Evolutionary conservation across 805 yeast species (phyloP), one percentile per base, ranked within the genome.

Genomic region (Komagataella mondaviorum): DNA sequence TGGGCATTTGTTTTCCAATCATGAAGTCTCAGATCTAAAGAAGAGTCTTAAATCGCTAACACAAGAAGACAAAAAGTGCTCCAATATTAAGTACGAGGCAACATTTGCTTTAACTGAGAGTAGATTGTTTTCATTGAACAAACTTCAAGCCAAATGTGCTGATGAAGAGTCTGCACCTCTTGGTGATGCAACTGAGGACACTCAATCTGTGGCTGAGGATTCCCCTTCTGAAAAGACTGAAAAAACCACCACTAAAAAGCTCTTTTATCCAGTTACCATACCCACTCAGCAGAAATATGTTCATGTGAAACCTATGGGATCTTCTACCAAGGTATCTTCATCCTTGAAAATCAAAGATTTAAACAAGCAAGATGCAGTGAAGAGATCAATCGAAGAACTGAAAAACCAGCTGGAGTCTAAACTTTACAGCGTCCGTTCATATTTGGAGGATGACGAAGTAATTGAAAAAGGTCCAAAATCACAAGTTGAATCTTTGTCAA

Each of bases 341-440:
- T 63, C 67, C 24, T 58, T 66, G 4, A 80, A 79, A 53, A 70
- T 91, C 57, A 65, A 67, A 44, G 67, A 67, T 16, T 71, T 84
- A 62, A 80, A 78, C 52, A 60, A 63, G 20, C 71, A 71, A 52
- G 96, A 88, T 57, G 64, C 67, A 12, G 78, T 72, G 51, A 72
- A 86, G 51, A 65, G 68, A 24, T 66, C 70, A 51, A 66, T 77
- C 45, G 85, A 85, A 47, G 79, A 78, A 52, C 66, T 76, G 30
- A 75, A 78, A 56, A 91, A 90, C 63, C 66, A 72, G 43, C 73
- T 91, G 18, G 98, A 91, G 66, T 74, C 81, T 18, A 67, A 76
- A n/a, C 70, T 89, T 51, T 90, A 91, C 67, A 75, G 74, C 53
- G 71, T 87, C 30, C 78, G 95, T 52, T 71, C 76, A 7, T 72